phyloP scores from a whole-genome alignment of 2,329 filamentous ascomycete species.

The Talaromyces pinophilus region DNA sequence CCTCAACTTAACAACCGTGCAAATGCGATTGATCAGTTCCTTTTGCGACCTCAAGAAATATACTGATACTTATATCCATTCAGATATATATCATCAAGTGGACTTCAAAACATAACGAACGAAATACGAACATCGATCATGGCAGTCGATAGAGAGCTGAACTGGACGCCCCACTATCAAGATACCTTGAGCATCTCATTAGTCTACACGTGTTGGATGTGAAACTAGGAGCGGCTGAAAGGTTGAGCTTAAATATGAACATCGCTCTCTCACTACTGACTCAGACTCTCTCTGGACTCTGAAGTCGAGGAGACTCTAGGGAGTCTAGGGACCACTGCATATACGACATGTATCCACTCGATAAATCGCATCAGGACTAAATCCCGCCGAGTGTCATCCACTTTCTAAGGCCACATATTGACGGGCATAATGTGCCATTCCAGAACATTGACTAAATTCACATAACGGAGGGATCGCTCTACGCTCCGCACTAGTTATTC shows the following conservation, averaged over 20 bases:
- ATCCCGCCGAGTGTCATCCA: too few species aligned
- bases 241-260: not conserved
- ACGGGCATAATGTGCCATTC: too few species aligned
- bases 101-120: not conserved
- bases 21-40: not conserved
- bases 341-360: not conserved
- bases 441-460: too few species aligned
- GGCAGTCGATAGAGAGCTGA: not conserved
- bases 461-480: too few species aligned
- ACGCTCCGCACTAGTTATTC: too few species aligned
- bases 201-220: not conserved
- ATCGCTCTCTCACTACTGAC: too few species aligned
- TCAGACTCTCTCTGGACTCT: too few species aligned
- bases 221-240: not conserved
- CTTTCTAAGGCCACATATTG: too few species aligned
- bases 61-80: not conserved
- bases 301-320: too few species aligned
- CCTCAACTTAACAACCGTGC: not conserved
- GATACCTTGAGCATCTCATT: not conserved
- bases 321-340: too few species aligned
- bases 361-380: not conserved
- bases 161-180: not conserved
- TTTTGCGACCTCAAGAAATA: not conserved
- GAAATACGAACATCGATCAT: not conserved
- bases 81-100: not conserved